Evolutionary conservation across 2,329 filamentous ascomycete genomes (phyloP), one percentile per base, ranked within the genome.

Genomic region (Grosmannia penicillata): DNA sequence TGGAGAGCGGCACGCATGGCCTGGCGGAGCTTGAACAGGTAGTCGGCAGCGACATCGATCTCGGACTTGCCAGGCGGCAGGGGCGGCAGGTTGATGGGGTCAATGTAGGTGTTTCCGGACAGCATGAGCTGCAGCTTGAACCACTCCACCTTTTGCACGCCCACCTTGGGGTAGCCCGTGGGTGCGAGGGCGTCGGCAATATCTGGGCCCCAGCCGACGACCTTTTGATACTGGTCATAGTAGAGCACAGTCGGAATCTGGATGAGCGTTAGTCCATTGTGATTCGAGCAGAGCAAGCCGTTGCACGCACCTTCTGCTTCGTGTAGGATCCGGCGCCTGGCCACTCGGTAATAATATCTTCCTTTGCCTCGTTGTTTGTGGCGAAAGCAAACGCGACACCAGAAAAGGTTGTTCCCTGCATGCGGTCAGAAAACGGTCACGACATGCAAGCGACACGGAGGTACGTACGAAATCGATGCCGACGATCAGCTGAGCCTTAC

Each of bases 111-210:
- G 69, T 96, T 96, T 46, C 91, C 91, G 43, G 86, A 95, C 45
- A 95, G 72, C 91, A 96, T 96, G 41, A 98, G 76, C 65, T 98
- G 91, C 49, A 98, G 73, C 69, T 96, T 96, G 73, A 98, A 96
- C 91, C 91, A 98, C 65, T 96, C 91, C 19, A 96, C 89, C 66
- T 96, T 96, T 61, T 96, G 91, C 49, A 98, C 89, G 47, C 89
- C 89, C 25, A 84, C 84, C 67, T 96, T 96, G 49, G 91, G 91
- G 59, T 96, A 96, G 46, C 91, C 91, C 29, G 91, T 96, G 23
- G 91, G 91, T 38, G 91, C 89, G 47, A 96, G 73, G 47, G 91
- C 91, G 62, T 96, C 89, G 44, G 91, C 85, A 52, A 96, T 96
- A 67, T 98, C 91, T 41, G 89, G 87, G 45, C 91, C 91, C 91